These are phyloP conservation scores for Chrysochromulina parva DNA, from an alignment of 78 protist species.

Conservation along the genomic window DNA sequence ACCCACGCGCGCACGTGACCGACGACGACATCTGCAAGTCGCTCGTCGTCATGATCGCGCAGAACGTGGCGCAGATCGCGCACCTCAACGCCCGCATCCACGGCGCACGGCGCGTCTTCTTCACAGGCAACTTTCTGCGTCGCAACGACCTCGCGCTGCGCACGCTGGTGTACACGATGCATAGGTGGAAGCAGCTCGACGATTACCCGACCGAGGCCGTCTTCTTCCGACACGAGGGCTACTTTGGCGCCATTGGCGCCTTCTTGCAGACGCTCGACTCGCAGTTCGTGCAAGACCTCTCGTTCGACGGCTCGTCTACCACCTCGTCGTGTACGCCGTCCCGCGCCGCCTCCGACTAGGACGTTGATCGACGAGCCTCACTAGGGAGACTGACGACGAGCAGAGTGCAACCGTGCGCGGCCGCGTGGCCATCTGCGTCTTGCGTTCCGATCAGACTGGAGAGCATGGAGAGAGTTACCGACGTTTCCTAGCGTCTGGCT, in stretches of 20 bases:
- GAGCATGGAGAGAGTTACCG: too few species aligned
- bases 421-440: too few species aligned
- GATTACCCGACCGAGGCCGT: background rate
- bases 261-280: background rate
- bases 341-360: too few species aligned
- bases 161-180: background rate
- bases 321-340: too few species aligned
- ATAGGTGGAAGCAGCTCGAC: background rate
- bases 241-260: slow-evolving; percentile 44
- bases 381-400: too few species aligned
- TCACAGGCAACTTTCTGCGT: slow-evolving; percentile 24
- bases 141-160: background rate
- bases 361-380: too few species aligned
- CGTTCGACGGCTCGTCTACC: too few species aligned
- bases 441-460: too few species aligned
- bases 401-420: too few species aligned
- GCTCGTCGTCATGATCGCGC: slow-evolving; percentile 2
- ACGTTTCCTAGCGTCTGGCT: too few species aligned
- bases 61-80: background rate
- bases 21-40: background rate
- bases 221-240: slow-evolving; percentile 40
- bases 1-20: too few species aligned
- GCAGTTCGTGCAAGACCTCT: too few species aligned
- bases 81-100: background rate
- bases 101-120: background rate